Evolutionary conservation across 2,329 filamentous ascomycete species (phyloP).

Genomic region (Diplocarpon mali): DNA sequence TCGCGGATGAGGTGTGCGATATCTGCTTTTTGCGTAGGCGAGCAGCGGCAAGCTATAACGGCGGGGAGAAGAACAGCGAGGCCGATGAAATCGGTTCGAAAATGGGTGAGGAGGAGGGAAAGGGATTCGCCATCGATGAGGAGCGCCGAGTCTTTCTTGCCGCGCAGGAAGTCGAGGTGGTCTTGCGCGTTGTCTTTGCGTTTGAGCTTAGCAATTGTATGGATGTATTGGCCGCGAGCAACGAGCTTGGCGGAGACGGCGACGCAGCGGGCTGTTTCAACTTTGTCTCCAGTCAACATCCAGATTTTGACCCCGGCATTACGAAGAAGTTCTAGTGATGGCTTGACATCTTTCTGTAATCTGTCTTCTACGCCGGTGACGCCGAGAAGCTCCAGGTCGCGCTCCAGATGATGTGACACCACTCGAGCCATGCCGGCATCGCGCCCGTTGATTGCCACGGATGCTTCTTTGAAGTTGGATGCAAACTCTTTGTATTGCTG

Average conservation of each 20-base stretch:
- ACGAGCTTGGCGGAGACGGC: conserved; percentile 93
- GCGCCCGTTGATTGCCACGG: conserved; percentile 66
- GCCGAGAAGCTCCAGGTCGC: conserved; percentile 83
- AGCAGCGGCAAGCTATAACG: conserved; percentile 93
- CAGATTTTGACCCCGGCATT: conserved; percentile 99
- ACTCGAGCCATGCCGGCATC: conserved; percentile 74
- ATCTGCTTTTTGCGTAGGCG: conserved; percentile 93
- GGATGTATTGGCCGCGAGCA: conserved; percentile 85
- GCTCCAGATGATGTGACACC: conserved; percentile 72
- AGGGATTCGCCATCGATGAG: conserved; percentile 93
- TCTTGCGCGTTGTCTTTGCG: conserved; percentile 78
- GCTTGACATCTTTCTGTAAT: conserved; percentile 89
- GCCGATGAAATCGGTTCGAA: conserved; percentile 75
- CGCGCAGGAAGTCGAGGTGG: conserved; percentile 76
- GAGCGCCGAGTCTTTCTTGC: conserved; percentile 77
- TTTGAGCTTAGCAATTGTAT: conserved; percentile 79
- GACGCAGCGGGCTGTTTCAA: conserved; percentile 93
- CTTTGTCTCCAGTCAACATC: conserved; percentile 99
- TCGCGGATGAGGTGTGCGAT: conserved; percentile 82
- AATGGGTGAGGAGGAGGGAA: conserved; percentile 70
- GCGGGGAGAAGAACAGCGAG: conserved; percentile 79
- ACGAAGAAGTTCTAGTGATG: conserved; percentile 83
- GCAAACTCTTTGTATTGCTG: conserved; percentile 77
- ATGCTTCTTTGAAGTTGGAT: conserved; percentile 63
- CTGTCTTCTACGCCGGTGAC: conserved; percentile 98